Conservation (phyloP, 1,284 basidiomycete species). For the Boletus semigastroideus region DNA sequence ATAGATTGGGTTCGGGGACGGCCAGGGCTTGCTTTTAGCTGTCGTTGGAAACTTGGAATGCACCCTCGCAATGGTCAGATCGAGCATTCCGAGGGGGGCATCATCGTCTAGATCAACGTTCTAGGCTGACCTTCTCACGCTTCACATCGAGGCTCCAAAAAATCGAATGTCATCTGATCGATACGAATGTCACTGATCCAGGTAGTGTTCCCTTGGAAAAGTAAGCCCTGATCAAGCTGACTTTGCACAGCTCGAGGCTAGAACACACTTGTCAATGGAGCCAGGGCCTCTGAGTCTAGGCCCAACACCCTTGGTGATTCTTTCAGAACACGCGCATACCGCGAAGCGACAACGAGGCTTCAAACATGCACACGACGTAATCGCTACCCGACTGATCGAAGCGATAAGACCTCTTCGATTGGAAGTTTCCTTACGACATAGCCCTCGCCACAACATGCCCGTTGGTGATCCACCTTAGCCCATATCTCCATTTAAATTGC, state of each 20-base stretch:
- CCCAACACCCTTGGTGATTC: not conserved
- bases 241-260: not conserved
- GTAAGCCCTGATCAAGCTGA: not conserved
- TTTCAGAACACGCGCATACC: not conserved
- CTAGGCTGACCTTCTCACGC: not conserved
- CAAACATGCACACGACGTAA: not conserved
- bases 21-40: too few species aligned
- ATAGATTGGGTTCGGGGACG: not conserved
- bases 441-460: not conserved
- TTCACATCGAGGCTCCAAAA: not conserved
- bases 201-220: not conserved
- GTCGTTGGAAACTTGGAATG: too few species aligned
- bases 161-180: slow-evolving; percentile 1
- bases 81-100: not conserved
- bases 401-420: not conserved
- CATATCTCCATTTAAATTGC: not conserved
- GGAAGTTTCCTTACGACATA: not conserved
- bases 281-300: not conserved
- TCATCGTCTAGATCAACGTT: not conserved
- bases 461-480: not conserved
- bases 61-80: not conserved
- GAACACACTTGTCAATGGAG: not conserved
- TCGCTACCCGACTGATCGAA: not conserved
- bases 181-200: slow-evolving; percentile 9
- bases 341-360: not conserved